Evolutionary conservation across 257 asterid genomes (phyloP).

Genomic region (Solanum pinnatisectum): DNA sequence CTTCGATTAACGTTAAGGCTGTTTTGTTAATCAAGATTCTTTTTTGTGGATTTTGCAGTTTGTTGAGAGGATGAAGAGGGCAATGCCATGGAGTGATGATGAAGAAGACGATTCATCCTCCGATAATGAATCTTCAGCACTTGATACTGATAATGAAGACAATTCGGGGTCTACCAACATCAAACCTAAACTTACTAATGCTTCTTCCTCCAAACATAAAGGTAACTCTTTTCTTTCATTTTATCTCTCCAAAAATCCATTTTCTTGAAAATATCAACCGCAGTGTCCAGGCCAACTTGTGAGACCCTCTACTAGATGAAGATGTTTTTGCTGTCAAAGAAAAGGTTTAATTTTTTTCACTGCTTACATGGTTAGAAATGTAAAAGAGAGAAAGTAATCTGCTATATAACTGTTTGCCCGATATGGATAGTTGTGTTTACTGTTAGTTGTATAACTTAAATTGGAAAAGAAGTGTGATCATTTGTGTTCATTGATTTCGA

Average conservation of each 20-base stretch:
- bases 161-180: background rate
- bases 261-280: background rate
- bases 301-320: background rate
- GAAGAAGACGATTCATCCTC: slow-evolving; percentile 18
- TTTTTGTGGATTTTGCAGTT: background rate
- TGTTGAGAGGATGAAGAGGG: slow-evolving; percentile 17
- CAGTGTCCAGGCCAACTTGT: background rate
- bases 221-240: slow-evolving; percentile 13
- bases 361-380: background rate
- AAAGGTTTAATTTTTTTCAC: background rate
- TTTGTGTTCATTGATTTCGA: background rate
- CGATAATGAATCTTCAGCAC: slow-evolving; percentile 13
- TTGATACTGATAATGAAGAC: background rate
- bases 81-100: slow-evolving; percentile 21
- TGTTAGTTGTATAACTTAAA: background rate
- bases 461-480: background rate
- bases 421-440: background rate
- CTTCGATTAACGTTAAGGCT: background rate
- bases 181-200: background rate
- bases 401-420: background rate
- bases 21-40: background rate
- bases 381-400: background rate
- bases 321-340: background rate
- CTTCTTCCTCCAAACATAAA: slow-evolving; percentile 20
- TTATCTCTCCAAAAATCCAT: too few relatives aligned